Evolutionary conservation across 805 yeast species (phyloP), one percentile per base, ranked within the genome.

Genomic region (Candida chilensis): DNA sequence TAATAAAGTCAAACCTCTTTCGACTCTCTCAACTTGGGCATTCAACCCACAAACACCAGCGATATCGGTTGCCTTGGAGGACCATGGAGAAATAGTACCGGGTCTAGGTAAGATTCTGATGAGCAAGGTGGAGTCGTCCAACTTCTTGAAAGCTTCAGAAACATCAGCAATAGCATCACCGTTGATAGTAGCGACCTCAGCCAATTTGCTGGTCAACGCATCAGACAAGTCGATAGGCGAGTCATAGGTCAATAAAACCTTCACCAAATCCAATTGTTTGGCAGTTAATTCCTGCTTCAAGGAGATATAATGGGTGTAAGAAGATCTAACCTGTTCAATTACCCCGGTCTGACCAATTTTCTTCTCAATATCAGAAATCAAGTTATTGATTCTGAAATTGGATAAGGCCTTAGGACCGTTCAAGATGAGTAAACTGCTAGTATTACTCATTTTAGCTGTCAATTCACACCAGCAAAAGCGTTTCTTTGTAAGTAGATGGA

Each of bases 71-170:
- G 99, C 99, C 60, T 92, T 92, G 10, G 97, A 88, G 7, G 96
- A 85, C 99, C 99, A 92, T 20, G 98, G 97, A 16, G 97, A 88
- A 41, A 92, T 90, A 9, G 98, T 92, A 37, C 98, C 98, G 5
- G 87, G 64, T 54, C 97, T 75, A 27, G 99, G 98, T 31, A 87
- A 66, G 31, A 92, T 68, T 51, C 94, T 71, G 28, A 90, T 58
- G 40, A 87, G 59, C 37, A 73, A 70, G 19, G 74, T 59, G 39
- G 67, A 71, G 4, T 54, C 44, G 30, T 51, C 69, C 28, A 60
- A 45, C 8, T 33, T 27, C 12, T 19, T 19, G 21, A 19, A 20
- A 20, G 38, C 27, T 16, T 20, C 18, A 10, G 35, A 8, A 19
- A 32, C 29, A 17, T 32, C 13, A 24, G 38, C 31, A 6, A 37